Base-by-base conservation (phyloP, 768 basidiomycete species). In the Neoboletus magnificus region DNA sequence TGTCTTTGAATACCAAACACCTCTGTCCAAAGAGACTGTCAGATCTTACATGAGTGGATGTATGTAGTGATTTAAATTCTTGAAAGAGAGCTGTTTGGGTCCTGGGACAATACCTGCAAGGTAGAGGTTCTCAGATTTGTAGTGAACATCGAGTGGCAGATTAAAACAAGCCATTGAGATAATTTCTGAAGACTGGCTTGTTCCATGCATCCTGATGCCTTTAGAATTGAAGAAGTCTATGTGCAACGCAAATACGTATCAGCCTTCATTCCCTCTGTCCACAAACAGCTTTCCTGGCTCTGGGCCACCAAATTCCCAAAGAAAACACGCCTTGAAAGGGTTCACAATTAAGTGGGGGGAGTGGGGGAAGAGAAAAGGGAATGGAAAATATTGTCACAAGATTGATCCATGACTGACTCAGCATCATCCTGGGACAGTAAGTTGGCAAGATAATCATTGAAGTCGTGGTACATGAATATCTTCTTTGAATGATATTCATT, bases 61-160 rank as follows among this genome's bases (percentile, higher is more conserved):
- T 0, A 79, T 52, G 12, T 71, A 68, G 32, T 74, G 70, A 30
- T 78, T 76, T 1, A 76, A 49, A 36, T 77, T 54, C 0, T 65
- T 56, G 0, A 60, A 47, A 0, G 60, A 58, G 0, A 77, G 76
- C 20, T 76, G 66, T 2, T 62, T 49, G 0, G 76, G 77, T 0
- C 77, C 71, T 1, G 74, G 75, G 5, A 76, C 72, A 33, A 77
- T 61, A 0, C 67, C 74, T 0, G 66, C 68, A 0, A 76, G 60
- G 54, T 69, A 78, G 56, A 79, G 64, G 56, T 81, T 76, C 25
- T 77, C 69, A 0, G 61, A 60, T 11, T 69, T 67, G 54, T 75
- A 77, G 4, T 66, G 59, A 1, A 72, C 50, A 23, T 72, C 57
- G 0, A 63, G 64, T 0, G 76, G 76, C 0, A 79, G 66, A 46